Conservation (phyloP, 2,329 filamentous ascomycete species). For the Dothiorella sarmentorum region DNA sequence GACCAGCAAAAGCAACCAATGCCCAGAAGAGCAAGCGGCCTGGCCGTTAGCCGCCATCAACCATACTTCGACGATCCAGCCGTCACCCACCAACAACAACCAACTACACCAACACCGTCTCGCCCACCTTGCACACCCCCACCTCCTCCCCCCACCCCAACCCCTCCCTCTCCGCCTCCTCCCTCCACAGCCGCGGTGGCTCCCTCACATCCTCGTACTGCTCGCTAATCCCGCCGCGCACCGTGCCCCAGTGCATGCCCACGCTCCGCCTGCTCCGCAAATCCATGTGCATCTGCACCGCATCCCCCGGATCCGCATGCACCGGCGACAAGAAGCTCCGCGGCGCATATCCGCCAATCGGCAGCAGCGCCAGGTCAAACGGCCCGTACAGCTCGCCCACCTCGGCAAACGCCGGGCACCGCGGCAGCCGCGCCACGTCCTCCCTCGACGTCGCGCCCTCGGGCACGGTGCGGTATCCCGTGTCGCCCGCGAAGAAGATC, state of each 20-base stretch:
- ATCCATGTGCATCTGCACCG: constrained; percentile 47
- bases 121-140: constrained; percentile 45
- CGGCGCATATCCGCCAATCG: constrained; percentile 49
- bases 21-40: too few relatives aligned
- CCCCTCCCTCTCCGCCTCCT: constrained; percentile 42
- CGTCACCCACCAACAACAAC: too few relatives aligned
- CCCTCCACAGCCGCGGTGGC: constrained; percentile 45
- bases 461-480: constrained; percentile 43
- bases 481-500: constrained; percentile 47
- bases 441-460: constrained; percentile 30
- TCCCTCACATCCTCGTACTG: constrained; percentile 50
- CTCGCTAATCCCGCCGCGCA: constrained; percentile 43
- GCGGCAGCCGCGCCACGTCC: constrained; percentile 35
- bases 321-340: constrained; percentile 43
- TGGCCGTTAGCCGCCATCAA: too few relatives aligned
- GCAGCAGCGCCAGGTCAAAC: constrained; percentile 49
- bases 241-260: constrained; percentile 52
- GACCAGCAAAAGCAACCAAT: too few relatives aligned
- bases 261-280: constrained; percentile 47
- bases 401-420: constrained; percentile 48
- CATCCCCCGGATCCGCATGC: constrained; percentile 49
- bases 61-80: too few relatives aligned
- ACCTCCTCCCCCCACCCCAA: constrained; percentile 38
- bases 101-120: constrained; percentile 42
- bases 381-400: constrained; percentile 47